These are phyloP conservation scores for Kurtzmaniella fragi DNA, from an alignment of 805 yeast species.

Conservation along the genomic window DNA sequence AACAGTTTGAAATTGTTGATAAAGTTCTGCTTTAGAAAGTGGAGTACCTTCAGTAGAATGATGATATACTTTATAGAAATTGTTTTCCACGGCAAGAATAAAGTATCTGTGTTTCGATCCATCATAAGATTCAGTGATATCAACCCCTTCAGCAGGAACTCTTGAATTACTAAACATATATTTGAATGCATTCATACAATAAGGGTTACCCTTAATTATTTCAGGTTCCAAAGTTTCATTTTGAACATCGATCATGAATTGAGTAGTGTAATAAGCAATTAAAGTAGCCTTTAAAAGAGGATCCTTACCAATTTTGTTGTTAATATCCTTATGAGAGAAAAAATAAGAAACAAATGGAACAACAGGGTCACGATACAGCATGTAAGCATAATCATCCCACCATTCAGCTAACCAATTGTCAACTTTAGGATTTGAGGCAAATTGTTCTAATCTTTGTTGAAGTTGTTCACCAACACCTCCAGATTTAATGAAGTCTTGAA, in stretches of 20 bases:
- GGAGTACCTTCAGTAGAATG: conserved; percentile 40
- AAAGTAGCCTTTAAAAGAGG: conserved; percentile 75
- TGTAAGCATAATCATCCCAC: conserved; percentile 94
- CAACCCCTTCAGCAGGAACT: conserved; percentile 64
- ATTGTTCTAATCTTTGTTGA: conserved; percentile 58
- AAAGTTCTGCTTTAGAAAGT: conserved; percentile 44
- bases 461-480: conserved; percentile 63
- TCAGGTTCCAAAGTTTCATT: conserved; percentile 77
- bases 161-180: conserved; percentile 89
- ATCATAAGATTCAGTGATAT: conserved; percentile 53
- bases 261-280: conserved; percentile 58
- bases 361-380: conserved; percentile 90
- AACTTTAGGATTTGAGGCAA: conserved; percentile 47
- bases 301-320: conserved; percentile 52
- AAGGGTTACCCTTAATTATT: conserved; percentile 70
- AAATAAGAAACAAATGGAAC: conserved; percentile 92
- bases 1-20: conserved; percentile 56
- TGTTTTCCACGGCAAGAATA: conserved; percentile 67
- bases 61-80: conserved; percentile 73
- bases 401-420: conserved; percentile 88
- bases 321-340: conserved; percentile 71
- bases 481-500: conserved; percentile 58
- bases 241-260: conserved; percentile 64
- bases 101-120: conserved; percentile 57
- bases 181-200: conserved; percentile 90